Percentiles rank a stretch among this genome's conserved stretches.
These are phyloP conservation scores for Paspalum notatum DNA, from an alignment of 176 grass and related monocot species.

Conservation along the genomic window DNA sequence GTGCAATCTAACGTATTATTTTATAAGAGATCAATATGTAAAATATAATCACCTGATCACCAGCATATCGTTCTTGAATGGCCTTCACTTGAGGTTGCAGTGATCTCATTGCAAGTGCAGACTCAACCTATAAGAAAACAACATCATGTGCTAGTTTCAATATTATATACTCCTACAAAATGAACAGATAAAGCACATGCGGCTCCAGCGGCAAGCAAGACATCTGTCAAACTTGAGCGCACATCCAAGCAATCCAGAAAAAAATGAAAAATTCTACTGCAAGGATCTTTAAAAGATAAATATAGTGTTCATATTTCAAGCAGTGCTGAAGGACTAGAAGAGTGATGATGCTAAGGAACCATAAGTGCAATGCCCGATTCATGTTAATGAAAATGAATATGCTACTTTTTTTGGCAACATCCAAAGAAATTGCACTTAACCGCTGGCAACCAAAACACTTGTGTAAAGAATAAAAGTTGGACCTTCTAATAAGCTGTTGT, in stretches of 20 bases:
- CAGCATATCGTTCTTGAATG: too few species aligned
- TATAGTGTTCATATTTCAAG: not conserved
- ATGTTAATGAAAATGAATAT: not conserved
- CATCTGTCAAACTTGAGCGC: not conserved
- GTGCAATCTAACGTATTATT: too few species aligned
- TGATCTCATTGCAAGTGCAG: too few species aligned
- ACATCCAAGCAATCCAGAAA: not conserved
- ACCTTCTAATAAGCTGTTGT: too few species aligned
- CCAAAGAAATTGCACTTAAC: not conserved
- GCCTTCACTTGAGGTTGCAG: too few species aligned
- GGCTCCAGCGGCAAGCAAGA: not conserved
- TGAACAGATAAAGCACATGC: slow-evolving; percentile 15
- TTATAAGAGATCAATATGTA: too few species aligned
- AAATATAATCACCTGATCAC: too few species aligned
- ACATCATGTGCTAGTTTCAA: too few species aligned
- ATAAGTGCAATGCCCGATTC: not conserved
- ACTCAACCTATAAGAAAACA: too few species aligned
- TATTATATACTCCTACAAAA: slow-evolving; percentile 4
- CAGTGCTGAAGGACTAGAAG: not conserved
- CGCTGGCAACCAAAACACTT: not conserved
- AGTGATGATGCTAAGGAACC: not conserved
- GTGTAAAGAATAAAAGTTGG: not conserved
- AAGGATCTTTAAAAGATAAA: not conserved
- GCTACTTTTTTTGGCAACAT: not conserved
- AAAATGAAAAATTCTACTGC: not conserved